Percentiles rank a stretch among this genome's conserved stretches.
phyloP scores from a whole-genome alignment of 2,329 filamentous ascomycete genomes.

The Alternaria brassicicola region DNA sequence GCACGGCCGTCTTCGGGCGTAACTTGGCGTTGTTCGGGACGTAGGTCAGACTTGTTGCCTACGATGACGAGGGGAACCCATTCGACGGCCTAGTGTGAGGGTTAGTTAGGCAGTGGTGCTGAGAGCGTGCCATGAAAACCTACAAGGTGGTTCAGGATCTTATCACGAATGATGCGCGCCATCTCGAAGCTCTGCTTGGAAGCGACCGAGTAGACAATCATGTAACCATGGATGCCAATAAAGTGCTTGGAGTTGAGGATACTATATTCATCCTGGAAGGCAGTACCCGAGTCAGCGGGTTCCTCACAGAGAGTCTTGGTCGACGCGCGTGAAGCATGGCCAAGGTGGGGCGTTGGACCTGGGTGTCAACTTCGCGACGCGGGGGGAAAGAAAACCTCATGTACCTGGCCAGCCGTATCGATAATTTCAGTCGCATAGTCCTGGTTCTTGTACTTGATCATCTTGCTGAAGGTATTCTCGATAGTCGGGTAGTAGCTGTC shows the following conservation, averaged over 20 bases:
- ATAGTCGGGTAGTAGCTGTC: slow-evolving; percentile 99
- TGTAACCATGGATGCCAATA: slow-evolving; percentile 98
- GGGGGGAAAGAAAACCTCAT: slow-evolving; percentile 36
- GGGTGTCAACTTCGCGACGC: slow-evolving; percentile 16
- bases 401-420: slow-evolving; percentile 92
- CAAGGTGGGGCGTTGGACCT: slow-evolving; percentile 23
- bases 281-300: slow-evolving; percentile 29
- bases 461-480: slow-evolving; percentile 97
- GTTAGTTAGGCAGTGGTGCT: slow-evolving; percentile 18
- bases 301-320: slow-evolving; percentile 8
- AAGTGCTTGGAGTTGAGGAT: slow-evolving; percentile 99
- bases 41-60: slow-evolving; percentile 94
- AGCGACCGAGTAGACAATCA: slow-evolving; percentile 97
- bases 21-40: slow-evolving; percentile 91
- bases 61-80: slow-evolving; percentile 93
- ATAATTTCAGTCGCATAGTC: slow-evolving; percentile 97
- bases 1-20: slow-evolving; percentile 82
- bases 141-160: slow-evolving; percentile 95
- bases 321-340: slow-evolving; percentile 3
- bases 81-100: slow-evolving; percentile 73
- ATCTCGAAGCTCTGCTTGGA: slow-evolving; percentile 96
- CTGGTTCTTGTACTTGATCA: slow-evolving; percentile 89
- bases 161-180: slow-evolving; percentile 93
- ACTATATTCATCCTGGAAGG: slow-evolving; percentile 86
- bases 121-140: slow-evolving; percentile 39